Percentiles rank a stretch among this genome's conserved stretches.
These are phyloP conservation scores for Delphinella strobiligena DNA, from an alignment of 2,329 filamentous ascomycete genomes.

Conservation along the genomic window DNA sequence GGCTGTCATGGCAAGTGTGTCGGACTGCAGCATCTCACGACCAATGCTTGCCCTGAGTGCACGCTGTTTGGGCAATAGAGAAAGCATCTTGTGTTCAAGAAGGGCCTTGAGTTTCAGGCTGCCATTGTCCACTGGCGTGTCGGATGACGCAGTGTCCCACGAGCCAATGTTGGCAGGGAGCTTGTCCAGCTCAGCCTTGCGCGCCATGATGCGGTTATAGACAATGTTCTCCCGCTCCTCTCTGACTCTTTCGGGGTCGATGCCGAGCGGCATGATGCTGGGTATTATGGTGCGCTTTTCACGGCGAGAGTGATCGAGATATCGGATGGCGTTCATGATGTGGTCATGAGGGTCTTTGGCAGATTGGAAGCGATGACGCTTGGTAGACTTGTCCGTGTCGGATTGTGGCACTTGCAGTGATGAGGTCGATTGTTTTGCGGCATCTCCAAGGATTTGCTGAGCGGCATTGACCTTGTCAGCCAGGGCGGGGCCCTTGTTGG, in stretches of 20 bases:
- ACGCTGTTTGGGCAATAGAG: conserved; percentile 78
- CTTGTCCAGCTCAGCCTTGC: conserved; percentile 72
- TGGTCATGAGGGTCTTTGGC: conserved; percentile 61
- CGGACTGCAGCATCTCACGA: conserved; percentile 85
- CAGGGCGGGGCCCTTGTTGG: conserved; percentile 32
- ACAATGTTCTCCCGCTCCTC: conserved; percentile 80
- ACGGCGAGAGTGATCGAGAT: conserved; percentile 65
- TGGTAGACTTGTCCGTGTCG: conserved; percentile 17
- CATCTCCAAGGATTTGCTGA: conserved; percentile 40
- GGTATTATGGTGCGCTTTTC: conserved; percentile 71
- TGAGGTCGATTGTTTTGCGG: conserved; percentile 29
- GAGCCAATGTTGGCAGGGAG: conserved; percentile 76
- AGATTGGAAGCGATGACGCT: conserved; percentile 50
- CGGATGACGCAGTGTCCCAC: conserved; percentile 65
- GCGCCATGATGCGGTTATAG: conserved; percentile 78
- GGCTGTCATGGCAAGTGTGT: conserved; percentile 93
- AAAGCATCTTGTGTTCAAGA: conserved; percentile 89
- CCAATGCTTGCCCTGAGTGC: conserved; percentile 76
- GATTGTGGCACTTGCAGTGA: conserved; percentile 29
- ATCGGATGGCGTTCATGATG: conserved; percentile 53
- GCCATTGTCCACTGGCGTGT: conserved; percentile 61
- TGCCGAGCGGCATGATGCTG: conserved; percentile 75
- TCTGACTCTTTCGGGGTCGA: conserved; percentile 75
- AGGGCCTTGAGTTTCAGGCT: conserved; percentile 76
- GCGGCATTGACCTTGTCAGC: conserved; percentile 30